Conservation (phyloP, 768 basidiomycete species). For the Holtermannia corniformis region DNA sequence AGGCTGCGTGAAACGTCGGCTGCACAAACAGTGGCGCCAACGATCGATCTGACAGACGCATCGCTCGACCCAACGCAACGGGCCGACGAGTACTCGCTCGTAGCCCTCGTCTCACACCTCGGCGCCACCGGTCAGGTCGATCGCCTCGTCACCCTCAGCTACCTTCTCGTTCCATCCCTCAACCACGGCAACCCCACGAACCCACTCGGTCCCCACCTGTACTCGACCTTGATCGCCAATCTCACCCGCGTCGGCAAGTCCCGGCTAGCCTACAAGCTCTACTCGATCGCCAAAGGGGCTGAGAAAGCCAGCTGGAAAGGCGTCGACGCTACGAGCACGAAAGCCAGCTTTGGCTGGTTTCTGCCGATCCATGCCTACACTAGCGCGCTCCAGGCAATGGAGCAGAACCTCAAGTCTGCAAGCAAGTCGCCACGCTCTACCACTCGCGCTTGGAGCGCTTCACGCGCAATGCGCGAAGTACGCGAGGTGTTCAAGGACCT, state of each 20-base stretch:
- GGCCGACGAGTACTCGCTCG: slow-evolving; percentile 4
- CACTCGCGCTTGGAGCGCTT: too few species aligned
- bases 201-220: slow-evolving; percentile 3
- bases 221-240: slow-evolving; percentile 9
- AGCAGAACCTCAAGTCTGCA: too few species aligned
- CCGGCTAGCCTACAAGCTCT: slow-evolving; percentile 22
- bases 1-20: neutral
- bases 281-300: slow-evolving; percentile 13
- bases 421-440: too few species aligned
- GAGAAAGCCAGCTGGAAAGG: slow-evolving; percentile 5
- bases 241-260: slow-evolving; percentile 15
- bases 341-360: neutral
- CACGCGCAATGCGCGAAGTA: too few species aligned
- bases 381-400: neutral
- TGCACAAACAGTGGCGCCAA: neutral
- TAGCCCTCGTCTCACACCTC: slow-evolving; percentile 7
- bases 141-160: slow-evolving; percentile 7
- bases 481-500: neutral
- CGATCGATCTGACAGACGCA: neutral
- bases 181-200: slow-evolving; percentile 4
- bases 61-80: too few species aligned
- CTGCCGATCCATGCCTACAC: neutral
- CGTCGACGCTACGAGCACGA: neutral
- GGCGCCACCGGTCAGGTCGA: slow-evolving; percentile 12
- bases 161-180: slow-evolving; percentile 17